phyloP scores from a whole-genome alignment of 352 stramenopile genomes.

The Phytophthora pseudosyringae region DNA sequence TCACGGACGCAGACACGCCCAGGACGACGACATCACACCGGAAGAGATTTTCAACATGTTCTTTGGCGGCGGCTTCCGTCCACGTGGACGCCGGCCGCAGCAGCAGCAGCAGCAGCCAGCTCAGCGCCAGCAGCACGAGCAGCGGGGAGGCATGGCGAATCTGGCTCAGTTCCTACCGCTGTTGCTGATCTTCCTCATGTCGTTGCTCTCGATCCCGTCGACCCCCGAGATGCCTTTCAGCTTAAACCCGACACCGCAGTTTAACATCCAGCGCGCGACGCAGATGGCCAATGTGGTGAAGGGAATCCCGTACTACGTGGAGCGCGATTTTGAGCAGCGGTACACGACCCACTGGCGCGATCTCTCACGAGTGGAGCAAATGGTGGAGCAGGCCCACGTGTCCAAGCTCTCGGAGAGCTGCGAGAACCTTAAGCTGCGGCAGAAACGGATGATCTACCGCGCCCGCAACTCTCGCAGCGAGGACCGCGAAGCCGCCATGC shows the following conservation, averaged over 20 bases:
- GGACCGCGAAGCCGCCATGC: constrained; percentile 79
- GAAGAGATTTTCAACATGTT: constrained; percentile 95
- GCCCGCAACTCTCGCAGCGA: constrained; percentile 80
- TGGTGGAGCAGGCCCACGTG: constrained; percentile 87
- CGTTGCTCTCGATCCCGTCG: constrained; percentile 77
- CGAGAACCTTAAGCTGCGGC: constrained; percentile 83
- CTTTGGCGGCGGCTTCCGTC: constrained; percentile 84
- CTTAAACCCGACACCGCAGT: constrained; percentile 78
- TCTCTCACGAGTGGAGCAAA: constrained; percentile 83
- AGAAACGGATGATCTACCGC: constrained; percentile 90
- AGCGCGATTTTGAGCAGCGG: constrained; percentile 85
- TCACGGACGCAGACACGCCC: constrained; percentile 49
- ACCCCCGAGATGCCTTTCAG: constrained; percentile 83
- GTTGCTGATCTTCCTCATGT: constrained; percentile 87
- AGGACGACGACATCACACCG: constrained; percentile 88
- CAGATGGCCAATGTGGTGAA: constrained; percentile 87
- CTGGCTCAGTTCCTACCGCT: constrained; percentile 87
- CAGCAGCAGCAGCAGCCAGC: constrained; percentile 50
- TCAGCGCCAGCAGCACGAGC: constrained; percentile 39
- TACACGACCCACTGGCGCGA: constrained; percentile 89
- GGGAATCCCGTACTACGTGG: constrained; percentile 90
- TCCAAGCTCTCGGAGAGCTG: constrained; percentile 74
- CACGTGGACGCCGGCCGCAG: constrained; percentile 47
- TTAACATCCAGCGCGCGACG: constrained; percentile 75
- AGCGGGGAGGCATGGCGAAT: constrained; percentile 51